Evolutionary conservation across 805 yeast species (phyloP).

Genomic region (Saccharomycopsis selenospora): DNA sequence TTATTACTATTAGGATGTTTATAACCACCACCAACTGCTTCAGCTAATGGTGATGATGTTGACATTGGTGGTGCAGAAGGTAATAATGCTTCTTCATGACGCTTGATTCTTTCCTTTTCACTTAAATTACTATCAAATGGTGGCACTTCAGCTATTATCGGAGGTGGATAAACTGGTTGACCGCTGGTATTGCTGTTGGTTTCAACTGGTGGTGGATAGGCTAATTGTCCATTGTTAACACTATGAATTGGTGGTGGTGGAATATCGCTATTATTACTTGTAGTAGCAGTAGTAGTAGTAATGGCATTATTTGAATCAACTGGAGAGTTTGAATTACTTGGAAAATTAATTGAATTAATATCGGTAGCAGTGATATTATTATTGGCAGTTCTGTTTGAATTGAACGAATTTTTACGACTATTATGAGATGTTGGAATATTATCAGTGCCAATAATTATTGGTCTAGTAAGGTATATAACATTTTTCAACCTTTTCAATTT

Average conservation of each 20-base stretch:
- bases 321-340: neutral
- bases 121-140: conserved; percentile 28
- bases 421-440: neutral
- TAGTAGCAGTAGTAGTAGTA: neutral
- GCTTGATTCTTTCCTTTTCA: conserved; percentile 52
- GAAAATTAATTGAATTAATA: neutral
- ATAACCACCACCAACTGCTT: neutral
- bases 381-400: neutral
- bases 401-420: neutral
- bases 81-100: conserved; percentile 49
- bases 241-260: conserved; percentile 17
- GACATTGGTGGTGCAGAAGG: conserved; percentile 47
- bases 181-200: too few species aligned
- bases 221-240: neutral
- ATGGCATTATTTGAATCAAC: neutral
- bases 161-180: conserved; percentile 4
- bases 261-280: conserved; percentile 5
- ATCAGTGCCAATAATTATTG: conserved; percentile 73
- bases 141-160: conserved; percentile 16
- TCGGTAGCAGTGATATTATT: neutral
- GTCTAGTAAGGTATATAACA: conserved; percentile 74
- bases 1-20: too few species aligned
- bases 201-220: neutral
- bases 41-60: neutral
- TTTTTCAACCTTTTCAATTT: conserved; percentile 66